Evolutionary conservation across 495 filamentous ascomycete species (phyloP), one percentile per base, ranked within the genome.

Genomic region (Ramalina intermedia): DNA sequence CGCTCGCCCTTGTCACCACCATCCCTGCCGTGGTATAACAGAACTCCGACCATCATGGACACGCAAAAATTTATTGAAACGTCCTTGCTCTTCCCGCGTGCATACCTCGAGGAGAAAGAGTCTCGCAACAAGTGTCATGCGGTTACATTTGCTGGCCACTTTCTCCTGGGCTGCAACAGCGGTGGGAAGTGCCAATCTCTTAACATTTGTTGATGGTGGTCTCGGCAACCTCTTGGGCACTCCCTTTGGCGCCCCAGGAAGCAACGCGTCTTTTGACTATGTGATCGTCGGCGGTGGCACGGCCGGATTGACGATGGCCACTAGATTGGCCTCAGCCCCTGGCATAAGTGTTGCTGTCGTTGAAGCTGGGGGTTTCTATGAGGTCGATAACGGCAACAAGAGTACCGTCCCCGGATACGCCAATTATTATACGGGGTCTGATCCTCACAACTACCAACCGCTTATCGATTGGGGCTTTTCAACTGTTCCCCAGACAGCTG

Each of bases 321-420:
- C 63, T 1, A 62, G 77, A 11, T 59, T 80, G 3, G 66, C 67
- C 2, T 55, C 67, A 47, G 49, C 62, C 26, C 50, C 56, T 0
- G 57, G 48, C 14, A 47, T 61, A 38, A 59, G 39, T 5, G 69
- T 75, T 3, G 71, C 69, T 1, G 58, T 81, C 6, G 58, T 82
- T 13, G 78, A 82, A 60, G 76, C 78, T 3, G 78, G 78, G 9
- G 67, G 66, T 0, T 64, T 70, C 47, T 80, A 80, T 47, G 69
- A 81, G 54, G 37, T 64, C 5, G 64, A 69, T 55, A 61, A 67
- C 55, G 56, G 71, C 45, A 62, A 76, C 46, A 58, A 43, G 11
- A 65, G 53, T 47, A 49, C 58, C 20, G 60, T 77, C 12, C 74
- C 72, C 3, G 57, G 41, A 13, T 65, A 60, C 27, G 53, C 41